Evolutionary conservation across 1,139 yeast species (phyloP), one percentile per base, ranked within the genome.

Genomic region (Nakaseomyces glabratus): DNA sequence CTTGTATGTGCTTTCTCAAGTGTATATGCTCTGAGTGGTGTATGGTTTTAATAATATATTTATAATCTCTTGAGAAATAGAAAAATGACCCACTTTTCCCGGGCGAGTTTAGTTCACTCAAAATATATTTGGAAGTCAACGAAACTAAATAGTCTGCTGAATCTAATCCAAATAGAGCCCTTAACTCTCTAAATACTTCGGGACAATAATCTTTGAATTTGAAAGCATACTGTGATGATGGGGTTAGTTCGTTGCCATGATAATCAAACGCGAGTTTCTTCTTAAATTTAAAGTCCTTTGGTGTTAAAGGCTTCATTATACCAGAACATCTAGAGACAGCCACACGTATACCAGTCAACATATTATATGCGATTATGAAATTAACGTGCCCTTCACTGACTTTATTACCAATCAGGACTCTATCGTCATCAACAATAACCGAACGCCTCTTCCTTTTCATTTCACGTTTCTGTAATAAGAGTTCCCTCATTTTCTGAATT

Each of bases 31-130:
- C 99, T 1, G 93, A 66, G 51, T 84, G 94, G 56, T 85, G 96
- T 40, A 93, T 85, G 0, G 99, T 93, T 57, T 93, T 93, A 60
- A 93, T 93, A 51, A 93, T 90, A 58, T 82, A 93, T 43, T 93
- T 71, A 61, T 80, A 88, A 61, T 93, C 98, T 44, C 95, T 69
- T 9, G 96, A 85, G 58, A 82, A 93, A 61, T 90, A 93, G 55
- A 93, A 93, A 53, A 90, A 88, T 0, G 96, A 85, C 0, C 98
- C 98, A 49, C 93, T 80, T 58, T 93, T 93, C 3, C 99, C 99
- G 0, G 97, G 97, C 1, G 96, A 85, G 14, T 93, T 95, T 45
- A 88, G 66, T 60, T 90, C 97, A 20, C 93, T 81, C 31, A 93
- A 69, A 45, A 93, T 84, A 52, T 88, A 90, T 58, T 86, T 86